Conservation (phyloP, 208 protist genomes). For the Wallacemonas collosoma region DNA sequence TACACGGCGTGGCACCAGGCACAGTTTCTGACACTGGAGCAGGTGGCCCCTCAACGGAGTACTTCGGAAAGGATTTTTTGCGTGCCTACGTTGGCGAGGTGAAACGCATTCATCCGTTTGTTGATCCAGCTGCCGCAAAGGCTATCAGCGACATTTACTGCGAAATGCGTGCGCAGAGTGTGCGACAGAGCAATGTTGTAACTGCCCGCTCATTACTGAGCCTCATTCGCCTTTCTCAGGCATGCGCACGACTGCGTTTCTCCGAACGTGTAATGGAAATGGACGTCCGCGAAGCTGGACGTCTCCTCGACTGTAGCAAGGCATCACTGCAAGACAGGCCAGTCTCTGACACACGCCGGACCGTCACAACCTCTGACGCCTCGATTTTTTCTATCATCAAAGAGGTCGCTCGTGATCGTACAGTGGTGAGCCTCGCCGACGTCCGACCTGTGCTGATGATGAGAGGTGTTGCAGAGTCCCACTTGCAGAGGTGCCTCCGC, state of each 20-base stretch:
- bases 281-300: conserved; percentile 91
- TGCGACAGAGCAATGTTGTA: conserved; percentile 78
- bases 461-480: conserved; percentile 73
- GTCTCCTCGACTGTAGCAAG: conserved; percentile 89
- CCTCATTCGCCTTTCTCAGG: conserved; percentile 96
- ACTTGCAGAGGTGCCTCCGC: conserved; percentile 77
- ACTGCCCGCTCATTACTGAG: conserved; percentile 85
- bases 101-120: conserved; percentile 78
- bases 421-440: conserved; percentile 60
- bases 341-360: conserved; percentile 40
- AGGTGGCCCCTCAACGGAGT: conserved; percentile 54
- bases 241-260: conserved; percentile 90
- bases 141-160: conserved; percentile 89
- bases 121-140: conserved; percentile 72
- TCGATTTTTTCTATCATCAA: conserved; percentile 84
- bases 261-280: conserved; percentile 70
- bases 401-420: conserved; percentile 65
- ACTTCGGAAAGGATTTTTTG: conserved; percentile 84
- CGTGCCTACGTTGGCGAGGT: conserved; percentile 87
- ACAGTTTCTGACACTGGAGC: conserved; percentile 48
- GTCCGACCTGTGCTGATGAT: conserved; percentile 81
- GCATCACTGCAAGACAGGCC: conserved; percentile 73
- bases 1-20: conserved; percentile 77
- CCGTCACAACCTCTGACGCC: conserved; percentile 76
- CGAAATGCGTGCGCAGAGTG: conserved; percentile 87